phyloP scores from a whole-genome alignment of 2,329 filamentous ascomycete genomes.

The Monosporascus sp. region DNA sequence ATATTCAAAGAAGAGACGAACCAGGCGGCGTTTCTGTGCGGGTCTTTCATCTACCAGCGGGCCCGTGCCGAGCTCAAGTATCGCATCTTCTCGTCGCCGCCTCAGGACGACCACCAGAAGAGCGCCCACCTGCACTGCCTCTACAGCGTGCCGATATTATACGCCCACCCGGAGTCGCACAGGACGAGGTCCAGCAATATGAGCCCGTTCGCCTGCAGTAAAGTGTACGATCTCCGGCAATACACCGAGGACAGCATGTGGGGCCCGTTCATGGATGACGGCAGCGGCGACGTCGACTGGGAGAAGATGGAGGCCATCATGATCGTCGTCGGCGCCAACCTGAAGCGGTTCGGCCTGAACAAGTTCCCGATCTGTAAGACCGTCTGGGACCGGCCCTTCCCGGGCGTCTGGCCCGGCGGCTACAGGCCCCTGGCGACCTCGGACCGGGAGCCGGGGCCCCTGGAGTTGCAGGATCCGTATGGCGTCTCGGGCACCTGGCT shows the following conservation, averaged over 20 bases:
- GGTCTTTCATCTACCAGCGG: slow-evolving; percentile 59
- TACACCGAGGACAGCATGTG: slow-evolving; percentile 59
- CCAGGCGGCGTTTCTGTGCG: slow-evolving; percentile 56
- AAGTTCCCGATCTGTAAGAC: slow-evolving; percentile 41
- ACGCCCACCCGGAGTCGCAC: slow-evolving; percentile 19
- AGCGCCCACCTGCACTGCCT: slow-evolving; percentile 68
- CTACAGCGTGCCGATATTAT: slow-evolving; percentile 56
- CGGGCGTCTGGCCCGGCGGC: slow-evolving; percentile 48
- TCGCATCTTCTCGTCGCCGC: slow-evolving; percentile 21
- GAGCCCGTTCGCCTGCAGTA: slow-evolving; percentile 60
- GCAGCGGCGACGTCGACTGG: slow-evolving; percentile 63
- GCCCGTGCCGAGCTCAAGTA: slow-evolving; percentile 36
- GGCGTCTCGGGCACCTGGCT: slow-evolving; percentile 68
- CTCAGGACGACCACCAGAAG: slow-evolving; percentile 49
- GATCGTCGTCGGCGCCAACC: slow-evolving; percentile 62
- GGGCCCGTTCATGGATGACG: slow-evolving; percentile 69
- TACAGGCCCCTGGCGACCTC: slow-evolving; percentile 34
- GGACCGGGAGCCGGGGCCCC: slow-evolving; percentile 19
- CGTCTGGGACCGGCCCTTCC: slow-evolving; percentile 53
- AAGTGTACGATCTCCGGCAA: slow-evolving; percentile 69
- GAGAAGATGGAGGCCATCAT: slow-evolving; percentile 74
- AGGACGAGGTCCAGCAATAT: slow-evolving; percentile 30
- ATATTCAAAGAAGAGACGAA: slow-evolving; percentile 46
- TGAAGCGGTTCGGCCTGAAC: slow-evolving; percentile 43
- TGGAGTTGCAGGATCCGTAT: slow-evolving; percentile 63